Evolutionary conservation across 768 basidiomycete species (phyloP), one percentile per base, ranked within the genome.

Genomic region (Collybia mongolica): DNA sequence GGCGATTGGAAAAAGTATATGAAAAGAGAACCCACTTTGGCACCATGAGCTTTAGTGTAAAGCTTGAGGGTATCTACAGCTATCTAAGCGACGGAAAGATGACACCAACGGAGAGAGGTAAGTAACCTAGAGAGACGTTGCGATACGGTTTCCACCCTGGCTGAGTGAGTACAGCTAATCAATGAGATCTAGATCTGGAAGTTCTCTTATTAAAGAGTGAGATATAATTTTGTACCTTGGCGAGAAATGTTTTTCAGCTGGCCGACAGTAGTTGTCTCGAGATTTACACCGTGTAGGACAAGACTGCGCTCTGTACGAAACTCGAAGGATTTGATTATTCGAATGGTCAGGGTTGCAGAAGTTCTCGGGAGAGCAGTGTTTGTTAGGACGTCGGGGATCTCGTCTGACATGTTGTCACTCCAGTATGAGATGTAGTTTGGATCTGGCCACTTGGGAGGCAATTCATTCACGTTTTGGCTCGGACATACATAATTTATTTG

Each of bases 291-390:
- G 61, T 85, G 88, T 44, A 98, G 75, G 46, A 99, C 86, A 56
- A 98, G 79, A 62, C 82, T 86, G 58, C 86, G 87, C 64, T 93
- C 89, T 48, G 94, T 98, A 48, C 96, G 82, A 67, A 83, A 98
- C 62, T 84, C 85, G 65, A 99, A 96, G 17, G 91, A 93, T 65
- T 99, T 99, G 73, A 99, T 91, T 54, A 98, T 79, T 26, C 96
- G 85, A 43, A 98, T 67, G 6, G 96, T 98, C 50, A 98, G 71
- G 4, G 92, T 93, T 18, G 93, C 92, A 53, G 83, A 76, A 2
- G 87, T 86, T 57, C 71, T 77, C 8, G 92, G 88, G 2, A 78
- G 74, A 23, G 82, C 74, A 46, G 79, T 71, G 69, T 87, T 93
- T 38, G 85, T 84, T 37, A 84, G 74, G 28, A 68, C 59, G n/a